A percentile compares a stretch with the other conserved stretches of the same genome.
phyloP scores from a whole-genome alignment of 2,329 filamentous ascomycete genomes.

The Colletotrichum musae region DNA sequence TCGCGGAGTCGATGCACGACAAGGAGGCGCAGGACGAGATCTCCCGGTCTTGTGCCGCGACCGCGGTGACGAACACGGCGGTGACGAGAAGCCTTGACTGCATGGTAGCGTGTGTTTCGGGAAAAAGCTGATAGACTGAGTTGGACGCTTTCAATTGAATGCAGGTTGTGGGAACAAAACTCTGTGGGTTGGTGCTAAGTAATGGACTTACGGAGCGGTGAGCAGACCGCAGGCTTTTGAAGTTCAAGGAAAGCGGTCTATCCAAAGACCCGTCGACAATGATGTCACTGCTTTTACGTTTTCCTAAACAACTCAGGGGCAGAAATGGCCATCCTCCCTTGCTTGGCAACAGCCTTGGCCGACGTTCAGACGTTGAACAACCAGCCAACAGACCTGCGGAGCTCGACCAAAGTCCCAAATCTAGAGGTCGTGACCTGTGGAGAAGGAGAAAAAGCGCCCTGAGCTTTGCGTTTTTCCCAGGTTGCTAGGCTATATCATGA shows the following conservation, averaged over 20 bases:
- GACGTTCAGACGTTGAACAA: background rate
- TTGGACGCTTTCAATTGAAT: no score
- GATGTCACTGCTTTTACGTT: background rate
- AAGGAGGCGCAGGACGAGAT: background rate
- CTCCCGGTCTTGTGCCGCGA: background rate
- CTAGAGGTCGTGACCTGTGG: no score
- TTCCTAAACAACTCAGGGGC: background rate
- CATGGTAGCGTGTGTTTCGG: background rate
- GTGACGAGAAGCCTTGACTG: background rate
- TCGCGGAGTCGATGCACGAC: slow-evolving; percentile 7
- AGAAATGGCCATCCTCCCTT: background rate
- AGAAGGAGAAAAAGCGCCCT: background rate
- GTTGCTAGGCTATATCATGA: no score
- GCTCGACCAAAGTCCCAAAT: background rate
- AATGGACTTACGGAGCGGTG: no score
- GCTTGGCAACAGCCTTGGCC: background rate
- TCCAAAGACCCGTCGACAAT: background rate
- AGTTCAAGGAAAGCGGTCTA: background rate
- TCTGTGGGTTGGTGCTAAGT: no score
- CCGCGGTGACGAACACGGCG: background rate
- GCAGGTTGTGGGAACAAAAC: no score
- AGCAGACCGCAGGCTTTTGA: background rate
- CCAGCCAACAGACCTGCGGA: background rate
- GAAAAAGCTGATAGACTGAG: background rate
- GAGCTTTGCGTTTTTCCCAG: no score